These are phyloP conservation scores for Strobilomyces echinocephalus DNA, from an alignment of 768 basidiomycete genomes.

Conservation along the genomic window DNA sequence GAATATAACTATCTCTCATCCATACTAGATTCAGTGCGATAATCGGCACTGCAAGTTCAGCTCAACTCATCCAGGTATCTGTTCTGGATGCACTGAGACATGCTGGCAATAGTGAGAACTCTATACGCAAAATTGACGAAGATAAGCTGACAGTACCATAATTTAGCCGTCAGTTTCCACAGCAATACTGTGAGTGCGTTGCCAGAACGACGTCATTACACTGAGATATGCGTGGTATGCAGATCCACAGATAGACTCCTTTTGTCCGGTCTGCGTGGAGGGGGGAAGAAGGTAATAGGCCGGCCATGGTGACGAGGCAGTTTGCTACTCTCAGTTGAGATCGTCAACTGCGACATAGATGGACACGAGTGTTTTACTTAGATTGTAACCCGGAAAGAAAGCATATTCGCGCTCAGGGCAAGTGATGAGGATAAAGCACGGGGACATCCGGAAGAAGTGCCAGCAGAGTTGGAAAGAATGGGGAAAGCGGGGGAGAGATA, in stretches of 20 bases:
- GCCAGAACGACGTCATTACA: conserved; percentile 4
- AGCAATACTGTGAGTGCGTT: conserved; percentile 55
- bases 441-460: background rate
- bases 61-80: conserved; percentile 52
- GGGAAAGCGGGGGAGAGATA: conserved; percentile 2
- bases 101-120: conserved; percentile 76
- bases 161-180: conserved; percentile 62
- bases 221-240: conserved; percentile 13
- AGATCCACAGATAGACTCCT: conserved; percentile 35
- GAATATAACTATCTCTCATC: conserved; percentile 11
- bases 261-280: conserved; percentile 30
- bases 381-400: background rate
- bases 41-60: conserved; percentile 70
- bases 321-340: conserved; percentile 16
- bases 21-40: conserved; percentile 57
- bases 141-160: conserved; percentile 20
- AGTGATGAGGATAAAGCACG: background rate
- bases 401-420: background rate
- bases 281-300: conserved; percentile 4
- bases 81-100: conserved; percentile 52
- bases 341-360: conserved; percentile 19
- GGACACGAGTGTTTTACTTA: conserved; percentile 9
- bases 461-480: background rate
- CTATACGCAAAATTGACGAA: conserved; percentile 3
- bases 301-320: conserved; percentile 3